phyloP scores from a whole-genome alignment of 2,329 filamentous ascomycete genomes.

The Hirsutella minnesotensis region DNA sequence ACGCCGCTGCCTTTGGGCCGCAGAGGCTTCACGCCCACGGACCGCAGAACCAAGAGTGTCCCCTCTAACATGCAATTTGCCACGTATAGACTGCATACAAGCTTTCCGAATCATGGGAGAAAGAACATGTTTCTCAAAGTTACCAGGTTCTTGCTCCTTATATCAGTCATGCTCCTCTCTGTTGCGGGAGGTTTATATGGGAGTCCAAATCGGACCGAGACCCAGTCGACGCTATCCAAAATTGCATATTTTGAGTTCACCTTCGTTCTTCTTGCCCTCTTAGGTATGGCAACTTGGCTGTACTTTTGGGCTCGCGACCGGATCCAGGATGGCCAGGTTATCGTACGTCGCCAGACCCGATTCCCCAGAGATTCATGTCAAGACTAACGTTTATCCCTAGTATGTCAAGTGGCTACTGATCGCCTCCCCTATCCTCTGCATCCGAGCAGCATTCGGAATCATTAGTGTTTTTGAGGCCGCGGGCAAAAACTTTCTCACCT shows the following conservation, averaged over 20 bases:
- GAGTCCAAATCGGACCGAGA: background rate
- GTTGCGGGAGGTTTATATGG: constrained; percentile 1
- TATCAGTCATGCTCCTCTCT: constrained; percentile 1
- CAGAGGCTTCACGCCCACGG: no score
- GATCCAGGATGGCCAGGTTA: background rate
- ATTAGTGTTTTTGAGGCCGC: constrained; percentile 1
- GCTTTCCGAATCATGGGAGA: background rate
- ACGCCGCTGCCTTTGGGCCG: background rate
- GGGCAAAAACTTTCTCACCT: background rate
- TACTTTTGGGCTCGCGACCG: background rate
- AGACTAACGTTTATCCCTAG: background rate
- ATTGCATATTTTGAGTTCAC: constrained; percentile 1
- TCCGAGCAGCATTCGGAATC: background rate
- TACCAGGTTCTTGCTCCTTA: background rate
- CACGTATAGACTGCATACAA: constrained; percentile 1
- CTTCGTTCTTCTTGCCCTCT: background rate
- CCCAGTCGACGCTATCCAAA: background rate
- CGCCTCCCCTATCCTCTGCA: constrained; percentile 1
- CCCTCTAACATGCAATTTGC: background rate
- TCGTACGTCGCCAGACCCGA: background rate
- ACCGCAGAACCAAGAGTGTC: background rate
- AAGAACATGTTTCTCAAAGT: constrained; percentile 2
- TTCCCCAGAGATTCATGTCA: background rate
- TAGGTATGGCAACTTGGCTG: background rate
- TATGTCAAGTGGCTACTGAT: constrained; percentile 1